Conservation (phyloP, 1,284 basidiomycete genomes). For the Puccinia brachypodii region DNA sequence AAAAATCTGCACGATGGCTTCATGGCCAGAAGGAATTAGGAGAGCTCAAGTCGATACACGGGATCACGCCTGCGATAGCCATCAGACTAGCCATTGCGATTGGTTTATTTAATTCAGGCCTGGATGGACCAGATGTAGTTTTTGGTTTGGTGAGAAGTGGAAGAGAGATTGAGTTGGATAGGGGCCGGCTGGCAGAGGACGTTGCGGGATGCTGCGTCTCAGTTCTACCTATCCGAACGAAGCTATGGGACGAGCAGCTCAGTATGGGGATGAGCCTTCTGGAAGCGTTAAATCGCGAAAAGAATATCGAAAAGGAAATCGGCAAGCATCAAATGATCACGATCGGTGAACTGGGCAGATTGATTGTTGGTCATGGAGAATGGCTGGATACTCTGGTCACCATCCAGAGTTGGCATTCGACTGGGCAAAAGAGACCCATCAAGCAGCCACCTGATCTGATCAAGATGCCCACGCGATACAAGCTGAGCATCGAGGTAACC, state of each 20-base stretch:
- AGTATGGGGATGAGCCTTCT: background rate
- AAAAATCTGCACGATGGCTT: slow-evolving; percentile 14
- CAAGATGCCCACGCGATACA: slow-evolving; percentile 52
- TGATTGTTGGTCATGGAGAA: slow-evolving; percentile 15
- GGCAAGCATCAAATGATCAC: slow-evolving; percentile 50
- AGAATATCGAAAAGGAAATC: slow-evolving; percentile 39
- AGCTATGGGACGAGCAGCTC: background rate
- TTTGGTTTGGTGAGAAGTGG: slow-evolving; percentile 53
- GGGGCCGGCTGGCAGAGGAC: slow-evolving; percentile 50
- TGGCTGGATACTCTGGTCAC: slow-evolving; percentile 51
- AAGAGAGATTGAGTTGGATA: slow-evolving; percentile 51
- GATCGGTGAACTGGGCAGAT: slow-evolving; percentile 5
- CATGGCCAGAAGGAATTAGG: slow-evolving; percentile 37
- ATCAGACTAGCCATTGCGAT: slow-evolving; percentile 50
- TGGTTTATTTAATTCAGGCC: slow-evolving; percentile 49
- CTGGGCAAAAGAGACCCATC: slow-evolving; percentile 25
- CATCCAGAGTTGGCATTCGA: slow-evolving; percentile 51
- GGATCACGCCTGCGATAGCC: slow-evolving; percentile 53
- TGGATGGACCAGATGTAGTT: slow-evolving; percentile 47
- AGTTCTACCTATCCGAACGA: slow-evolving; percentile 51
- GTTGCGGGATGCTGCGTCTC: slow-evolving; percentile 53
- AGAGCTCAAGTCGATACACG: slow-evolving; percentile 44
- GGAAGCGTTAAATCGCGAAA: slow-evolving; percentile 30
- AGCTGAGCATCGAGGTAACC: slow-evolving; percentile 52
- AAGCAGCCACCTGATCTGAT: slow-evolving; percentile 52